Evolutionary conservation across 148 eudicot species (phyloP), one percentile per base, ranked within the genome.

Genomic region (Camellia lanceoleosa): DNA sequence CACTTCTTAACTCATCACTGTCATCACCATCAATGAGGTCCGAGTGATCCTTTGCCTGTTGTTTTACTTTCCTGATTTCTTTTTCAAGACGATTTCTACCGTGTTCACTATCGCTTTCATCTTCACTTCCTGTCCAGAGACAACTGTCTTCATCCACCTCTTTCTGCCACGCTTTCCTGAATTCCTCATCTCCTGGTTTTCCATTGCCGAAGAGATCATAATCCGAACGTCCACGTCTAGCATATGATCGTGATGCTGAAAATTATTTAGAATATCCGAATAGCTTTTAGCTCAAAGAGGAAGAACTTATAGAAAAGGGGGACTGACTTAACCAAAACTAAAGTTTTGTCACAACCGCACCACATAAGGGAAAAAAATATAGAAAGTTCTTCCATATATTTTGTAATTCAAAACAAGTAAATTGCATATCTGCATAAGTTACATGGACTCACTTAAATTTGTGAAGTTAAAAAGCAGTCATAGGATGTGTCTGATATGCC

Each of bases 101-200:
- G 20, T 86, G 84, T 72, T 93, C 92, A 0, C 76, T 76, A 65
- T 94, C 97, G 14, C 85, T 85, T 65, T 93, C 99, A 75, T 90
- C 92, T 86, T 96, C 99, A 78, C 99, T 96, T 41, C 87, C 99
- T 3, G 99, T 90, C 99, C 99, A 96, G 23, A 93, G 90, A 79
- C 85, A 84, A 77, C 82, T 88, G 68, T 96, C 98, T 49, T 93
- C 97, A 15, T 88, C 94, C 71, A 87, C 78, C 75, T 91, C 86
- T 81, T 92, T 91, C 49, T 91, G 89, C 97, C 97, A 96, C 44
- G 94, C 89, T 81, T 92, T 90, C 82, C 94, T 85, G 80, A 93
- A 96, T 80, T 92, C 89, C 78, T 87, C 80, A 61, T 91, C 89
- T 44, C 93, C 94, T 19, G 97, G 99, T 61, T 75, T 79, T 83